These are phyloP conservation scores for Casuarina cunninghamiana DNA, from an alignment of 306 rosid species.

Conservation along the genomic window DNA sequence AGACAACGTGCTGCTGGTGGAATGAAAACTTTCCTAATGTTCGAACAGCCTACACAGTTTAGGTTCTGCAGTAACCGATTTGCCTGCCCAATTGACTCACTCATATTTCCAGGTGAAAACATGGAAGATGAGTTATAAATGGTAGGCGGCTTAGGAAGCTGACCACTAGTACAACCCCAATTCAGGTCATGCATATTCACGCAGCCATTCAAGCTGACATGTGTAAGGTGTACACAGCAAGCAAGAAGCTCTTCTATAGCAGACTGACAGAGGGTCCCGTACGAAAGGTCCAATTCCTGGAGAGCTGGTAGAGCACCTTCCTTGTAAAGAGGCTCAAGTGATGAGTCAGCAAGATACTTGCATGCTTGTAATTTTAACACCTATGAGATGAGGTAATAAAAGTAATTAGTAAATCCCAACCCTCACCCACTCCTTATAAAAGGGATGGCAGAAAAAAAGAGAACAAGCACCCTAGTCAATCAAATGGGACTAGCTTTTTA, in stretches of 20 bases:
- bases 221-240: slow-evolving; percentile 86
- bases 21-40: slow-evolving; percentile 85
- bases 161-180: slow-evolving; percentile 60
- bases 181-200: slow-evolving; percentile 92
- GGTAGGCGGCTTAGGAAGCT: slow-evolving; percentile 40
- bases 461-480: background rate
- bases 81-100: slow-evolving; percentile 53
- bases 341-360: slow-evolving; percentile 78
- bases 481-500: background rate
- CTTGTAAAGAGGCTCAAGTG: slow-evolving; percentile 95
- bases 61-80: slow-evolving; percentile 81
- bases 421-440: background rate
- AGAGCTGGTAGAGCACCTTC: slow-evolving; percentile 90
- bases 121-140: slow-evolving; percentile 31
- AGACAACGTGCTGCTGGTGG: slow-evolving; percentile 79
- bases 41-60: slow-evolving; percentile 89
- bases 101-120: slow-evolving; percentile 36
- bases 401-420: background rate
- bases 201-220: slow-evolving; percentile 97
- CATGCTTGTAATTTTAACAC: slow-evolving; percentile 96
- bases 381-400: slow-evolving; percentile 40
- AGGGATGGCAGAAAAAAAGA: background rate
- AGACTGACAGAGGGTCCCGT: slow-evolving; percentile 85
- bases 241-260: slow-evolving; percentile 98
- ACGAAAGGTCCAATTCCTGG: slow-evolving; percentile 91